A percentile compares a stretch with the other conserved stretches of the same genome.
phyloP scores from a whole-genome alignment of 192 early-diverging fungal species.

The Coemansia sp. region DNA sequence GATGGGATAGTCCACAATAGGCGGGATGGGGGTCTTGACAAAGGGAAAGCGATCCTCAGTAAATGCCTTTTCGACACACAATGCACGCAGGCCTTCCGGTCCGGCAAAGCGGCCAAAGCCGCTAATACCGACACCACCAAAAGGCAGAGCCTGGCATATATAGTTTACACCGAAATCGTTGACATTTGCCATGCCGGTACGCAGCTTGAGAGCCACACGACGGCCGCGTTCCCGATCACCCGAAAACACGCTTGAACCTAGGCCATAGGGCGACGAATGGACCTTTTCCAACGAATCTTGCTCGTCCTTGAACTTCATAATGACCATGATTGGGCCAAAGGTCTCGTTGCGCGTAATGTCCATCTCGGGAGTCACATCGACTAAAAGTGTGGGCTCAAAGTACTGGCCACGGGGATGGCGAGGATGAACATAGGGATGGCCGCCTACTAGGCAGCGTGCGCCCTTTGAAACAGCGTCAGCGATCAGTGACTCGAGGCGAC shows the following conservation, averaged over 20 bases:
- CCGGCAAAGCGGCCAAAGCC: conserved; percentile 78
- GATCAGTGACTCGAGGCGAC: conserved; percentile 62
- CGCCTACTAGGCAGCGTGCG: conserved; percentile 69
- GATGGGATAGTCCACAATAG: conserved; percentile 74
- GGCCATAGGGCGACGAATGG: conserved; percentile 71
- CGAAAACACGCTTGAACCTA: conserved; percentile 79
- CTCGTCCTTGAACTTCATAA: conserved; percentile 69
- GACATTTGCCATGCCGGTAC: conserved; percentile 78
- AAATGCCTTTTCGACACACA: conserved; percentile 67
- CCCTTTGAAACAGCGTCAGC: conserved; percentile 76
- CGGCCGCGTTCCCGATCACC: conserved; percentile 61
- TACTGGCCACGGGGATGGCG: conserved; percentile 72
- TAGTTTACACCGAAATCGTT: conserved; percentile 89
- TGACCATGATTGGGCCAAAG: conserved; percentile 79
- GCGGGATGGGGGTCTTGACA: conserved; percentile 73
- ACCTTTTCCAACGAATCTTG: conserved; percentile 67
- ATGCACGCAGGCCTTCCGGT: conserved; percentile 68
- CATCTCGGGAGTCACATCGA: conserved; percentile 75
- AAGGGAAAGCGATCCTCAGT: conserved; percentile 72
- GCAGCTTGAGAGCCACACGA: conserved; percentile 60
- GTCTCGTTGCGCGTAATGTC: conserved; percentile 70
- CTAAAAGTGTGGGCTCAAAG: conserved; percentile 78
- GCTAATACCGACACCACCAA: conserved; percentile 77
- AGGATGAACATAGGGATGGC: conserved; percentile 67
- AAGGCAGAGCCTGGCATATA: conserved; percentile 76